Evolutionary conservation across 2,329 filamentous ascomycete species (phyloP).

Genomic region (Microdochium trichocladiopsis): DNA sequence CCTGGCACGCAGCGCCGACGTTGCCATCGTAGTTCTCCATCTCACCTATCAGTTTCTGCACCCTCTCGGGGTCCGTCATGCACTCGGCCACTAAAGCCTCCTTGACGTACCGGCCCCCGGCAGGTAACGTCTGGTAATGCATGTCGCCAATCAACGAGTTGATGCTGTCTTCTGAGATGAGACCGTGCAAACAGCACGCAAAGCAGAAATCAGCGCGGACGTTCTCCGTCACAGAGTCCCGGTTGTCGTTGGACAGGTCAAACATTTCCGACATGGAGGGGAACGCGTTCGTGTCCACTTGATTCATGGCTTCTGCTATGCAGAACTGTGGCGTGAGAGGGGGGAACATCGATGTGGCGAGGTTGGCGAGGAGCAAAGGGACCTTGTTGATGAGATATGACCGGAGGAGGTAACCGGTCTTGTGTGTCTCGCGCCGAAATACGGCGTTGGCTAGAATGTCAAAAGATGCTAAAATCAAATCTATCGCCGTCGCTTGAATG

Average conservation of each 20-base stretch:
- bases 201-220: conserved; percentile 74
- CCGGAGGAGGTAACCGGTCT: conserved; percentile 65
- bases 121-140: conserved; percentile 70
- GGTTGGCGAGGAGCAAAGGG: conserved; percentile 43
- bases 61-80: conserved; percentile 64
- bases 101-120: conserved; percentile 68
- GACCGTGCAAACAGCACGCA: conserved; percentile 77
- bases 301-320: conserved; percentile 64
- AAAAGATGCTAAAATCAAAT: conserved; percentile 82
- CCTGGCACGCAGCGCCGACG: conserved; percentile 75
- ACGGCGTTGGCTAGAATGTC: conserved; percentile 84
- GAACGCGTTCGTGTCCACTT: conserved; percentile 75
- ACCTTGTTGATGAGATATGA: conserved; percentile 76
- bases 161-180: conserved; percentile 74
- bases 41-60: conserved; percentile 71
- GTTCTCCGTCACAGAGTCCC: conserved; percentile 48
- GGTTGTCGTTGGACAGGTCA: conserved; percentile 46
- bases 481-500: conserved; percentile 67
- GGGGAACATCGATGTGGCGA: conserved; percentile 60
- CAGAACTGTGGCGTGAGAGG: conserved; percentile 69
- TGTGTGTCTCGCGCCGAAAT: conserved; percentile 52
- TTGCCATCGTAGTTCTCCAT: conserved; percentile 90
- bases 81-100: conserved; percentile 75
- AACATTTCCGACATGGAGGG: conserved; percentile 54
- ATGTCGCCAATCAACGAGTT: conserved; percentile 77